Conservation (phyloP, 805 yeast genomes). For the Kazachstania martiniae region DNA sequence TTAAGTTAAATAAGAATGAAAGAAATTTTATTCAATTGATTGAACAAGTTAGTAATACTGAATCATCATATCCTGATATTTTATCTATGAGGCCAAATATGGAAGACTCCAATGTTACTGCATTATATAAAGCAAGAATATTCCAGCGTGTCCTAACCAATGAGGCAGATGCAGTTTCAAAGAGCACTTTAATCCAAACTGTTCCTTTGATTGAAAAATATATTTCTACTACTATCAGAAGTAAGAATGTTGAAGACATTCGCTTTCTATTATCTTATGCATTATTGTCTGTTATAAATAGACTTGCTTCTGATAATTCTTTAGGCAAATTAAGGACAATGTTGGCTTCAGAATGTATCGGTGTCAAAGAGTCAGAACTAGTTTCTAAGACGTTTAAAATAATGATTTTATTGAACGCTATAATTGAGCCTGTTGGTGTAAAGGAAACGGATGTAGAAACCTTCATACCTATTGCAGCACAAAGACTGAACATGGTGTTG, state of each 20-base stretch:
- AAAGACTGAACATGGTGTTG: constrained; percentile 53
- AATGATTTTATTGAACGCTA: constrained; percentile 37
- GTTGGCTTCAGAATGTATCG: constrained; percentile 55
- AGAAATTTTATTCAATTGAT: no score
- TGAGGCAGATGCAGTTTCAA: constrained; percentile 22
- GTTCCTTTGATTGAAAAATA: constrained; percentile 23
- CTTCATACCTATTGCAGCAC: constrained; percentile 44
- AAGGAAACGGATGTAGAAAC: constrained; percentile 9
- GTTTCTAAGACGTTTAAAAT: constrained; percentile 34
- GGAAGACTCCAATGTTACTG: constrained; percentile 2
- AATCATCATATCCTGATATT: no score
- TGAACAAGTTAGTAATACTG: no score
- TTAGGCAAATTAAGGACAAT: constrained; percentile 47
- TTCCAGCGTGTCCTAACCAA: constrained; percentile 25
- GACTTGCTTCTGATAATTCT: constrained; percentile 25
- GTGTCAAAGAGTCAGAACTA: constrained; percentile 36
- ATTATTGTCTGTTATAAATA: constrained; percentile 25
- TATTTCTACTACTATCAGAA: constrained; percentile 26
- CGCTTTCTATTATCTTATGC: constrained; percentile 25
- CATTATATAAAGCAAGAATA: constrained; percentile 28
- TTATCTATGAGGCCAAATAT: not conserved
- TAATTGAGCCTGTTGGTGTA: constrained; percentile 17
- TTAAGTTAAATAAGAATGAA: constrained; percentile 6
- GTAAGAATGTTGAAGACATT: constrained; percentile 26
- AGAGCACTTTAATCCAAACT: constrained; percentile 15